Evolutionary conservation across 345 rosid species (phyloP).

Genomic region (Gossypium stocksii): DNA sequence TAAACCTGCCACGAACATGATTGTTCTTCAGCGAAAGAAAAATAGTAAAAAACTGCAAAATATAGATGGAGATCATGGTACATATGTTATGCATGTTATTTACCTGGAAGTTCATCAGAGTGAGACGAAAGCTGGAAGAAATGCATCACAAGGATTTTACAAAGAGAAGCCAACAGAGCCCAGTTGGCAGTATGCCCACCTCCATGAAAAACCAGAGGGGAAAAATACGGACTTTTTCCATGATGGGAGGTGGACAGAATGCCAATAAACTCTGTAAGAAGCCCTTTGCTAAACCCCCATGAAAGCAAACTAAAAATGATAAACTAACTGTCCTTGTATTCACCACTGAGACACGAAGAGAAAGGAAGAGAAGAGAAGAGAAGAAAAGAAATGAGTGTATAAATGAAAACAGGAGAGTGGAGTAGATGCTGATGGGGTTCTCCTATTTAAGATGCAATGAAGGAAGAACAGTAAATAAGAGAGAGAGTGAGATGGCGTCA

Average conservation of each 20-base stretch:
- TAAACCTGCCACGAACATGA: background rate
- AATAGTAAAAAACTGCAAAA: background rate
- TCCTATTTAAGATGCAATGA: conserved; percentile 13
- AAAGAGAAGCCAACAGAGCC: conserved; percentile 74
- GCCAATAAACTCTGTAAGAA: conserved; percentile 86
- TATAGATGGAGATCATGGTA: background rate
- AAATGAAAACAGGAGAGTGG: background rate
- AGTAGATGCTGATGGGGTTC: conserved; percentile 8
- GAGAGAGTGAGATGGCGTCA: conserved; percentile 34
- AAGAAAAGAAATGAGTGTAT: background rate
- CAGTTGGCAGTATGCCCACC: conserved; percentile 96
- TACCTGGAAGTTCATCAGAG: conserved; percentile 21
- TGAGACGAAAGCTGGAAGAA: background rate
- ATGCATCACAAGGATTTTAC: conserved; percentile 56
- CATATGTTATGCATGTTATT: background rate
- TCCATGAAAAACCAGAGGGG: conserved; percentile 21
- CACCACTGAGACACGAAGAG: conserved; percentile 14
- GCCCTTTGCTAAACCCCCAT: conserved; percentile 82
- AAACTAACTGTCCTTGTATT: conserved; percentile 7
- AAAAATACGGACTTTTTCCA: background rate
- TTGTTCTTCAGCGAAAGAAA: background rate
- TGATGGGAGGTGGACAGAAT: conserved; percentile 98
- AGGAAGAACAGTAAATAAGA: conserved; percentile 35
- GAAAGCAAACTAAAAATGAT: conserved; percentile 29
- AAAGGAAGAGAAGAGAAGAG: background rate